Base-by-base conservation (phyloP, 768 basidiomycete species). In the Termitomyces sp. region DNA sequence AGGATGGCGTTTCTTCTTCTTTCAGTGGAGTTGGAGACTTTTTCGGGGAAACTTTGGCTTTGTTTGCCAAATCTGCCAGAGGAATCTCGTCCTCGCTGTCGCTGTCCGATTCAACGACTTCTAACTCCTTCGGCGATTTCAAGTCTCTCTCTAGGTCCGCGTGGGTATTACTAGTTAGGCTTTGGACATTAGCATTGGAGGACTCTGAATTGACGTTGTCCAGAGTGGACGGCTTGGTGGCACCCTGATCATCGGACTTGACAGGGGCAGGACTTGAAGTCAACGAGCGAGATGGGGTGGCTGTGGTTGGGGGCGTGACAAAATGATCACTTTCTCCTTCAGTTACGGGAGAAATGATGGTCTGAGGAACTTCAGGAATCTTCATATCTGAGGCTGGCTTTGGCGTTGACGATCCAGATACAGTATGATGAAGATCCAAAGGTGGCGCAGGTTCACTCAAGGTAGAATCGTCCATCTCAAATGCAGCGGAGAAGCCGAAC, bases 241-340 rank as follows among this genome's bases (percentile, higher is more conserved):
- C 54, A 54, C 59, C 51, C 36, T 58, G 55, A 4, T 58, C 15
- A 28, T 33, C 51, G 20, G 60, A 59, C 42, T 59, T 67, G n/a
- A 49, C 51, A n/a, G 12, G 51, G 18, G 51, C 55, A n/a, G 66
- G 60, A 28, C 62, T 68, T 15, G 61, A 50, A 22, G 60, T 56
- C 47, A 61, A 51, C 12, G 65, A 59, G 3, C 31, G 57, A 7
- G 53, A 54, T 20, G 56, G 55, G 8, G 65, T 64, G 2, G 75
- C 73, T 39, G 81, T 77, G 13, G 79, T 77, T 0, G 81, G 83
- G 29, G 87, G 85, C 0, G 86, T 88, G 50, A 77, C 72, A 63
- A 90, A 90, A 16, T 77, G 62, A 33, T 88, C 86, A 39, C 72
- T 80, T 31, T 80, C 80, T 8, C 70, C 73, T 55, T 71, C 66